Percentiles rank a stretch among this genome's conserved stretches.
Conservation (phyloP, 306 rosid species). For the Lagenaria siceraria region DNA sequence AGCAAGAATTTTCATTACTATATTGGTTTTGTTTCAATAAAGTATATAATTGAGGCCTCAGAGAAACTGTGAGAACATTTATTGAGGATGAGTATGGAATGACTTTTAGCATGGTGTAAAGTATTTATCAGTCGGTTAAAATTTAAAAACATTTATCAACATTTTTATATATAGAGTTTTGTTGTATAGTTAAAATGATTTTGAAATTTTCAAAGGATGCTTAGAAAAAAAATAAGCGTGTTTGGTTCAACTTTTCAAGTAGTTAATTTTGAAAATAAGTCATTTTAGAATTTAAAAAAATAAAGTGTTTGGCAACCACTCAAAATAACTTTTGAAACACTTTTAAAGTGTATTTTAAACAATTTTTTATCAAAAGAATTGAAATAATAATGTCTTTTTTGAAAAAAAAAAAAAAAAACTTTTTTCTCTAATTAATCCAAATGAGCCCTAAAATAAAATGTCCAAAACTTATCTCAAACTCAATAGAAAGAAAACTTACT, state of each 20-base stretch:
- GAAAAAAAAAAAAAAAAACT: too few relatives aligned
- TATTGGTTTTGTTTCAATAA: neutral
- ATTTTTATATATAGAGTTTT: neutral
- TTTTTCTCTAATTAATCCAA: too few relatives aligned
- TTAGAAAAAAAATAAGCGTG: neutral
- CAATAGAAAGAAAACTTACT: slow-evolving; percentile 30
- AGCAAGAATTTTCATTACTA: slow-evolving; percentile 8
- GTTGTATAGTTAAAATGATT: neutral
- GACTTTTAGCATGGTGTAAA: neutral
- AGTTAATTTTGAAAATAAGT: too few relatives aligned
- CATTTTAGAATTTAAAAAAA: too few relatives aligned
- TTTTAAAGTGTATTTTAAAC: too few relatives aligned
- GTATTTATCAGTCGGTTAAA: neutral
- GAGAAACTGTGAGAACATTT: too few relatives aligned
- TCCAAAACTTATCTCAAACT: neutral
- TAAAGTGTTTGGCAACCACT: too few relatives aligned
- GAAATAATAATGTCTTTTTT: too few relatives aligned
- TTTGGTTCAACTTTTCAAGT: too few relatives aligned
- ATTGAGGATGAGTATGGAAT: neutral
- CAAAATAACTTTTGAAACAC: too few relatives aligned
- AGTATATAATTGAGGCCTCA: neutral
- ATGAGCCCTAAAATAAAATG: neutral
- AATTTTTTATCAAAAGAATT: too few relatives aligned
- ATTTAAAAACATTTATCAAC: too few relatives aligned
- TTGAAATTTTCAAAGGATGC: neutral